phyloP scores from a whole-genome alignment of 495 filamentous ascomycete genomes.

The Tuber umbilicatum region DNA sequence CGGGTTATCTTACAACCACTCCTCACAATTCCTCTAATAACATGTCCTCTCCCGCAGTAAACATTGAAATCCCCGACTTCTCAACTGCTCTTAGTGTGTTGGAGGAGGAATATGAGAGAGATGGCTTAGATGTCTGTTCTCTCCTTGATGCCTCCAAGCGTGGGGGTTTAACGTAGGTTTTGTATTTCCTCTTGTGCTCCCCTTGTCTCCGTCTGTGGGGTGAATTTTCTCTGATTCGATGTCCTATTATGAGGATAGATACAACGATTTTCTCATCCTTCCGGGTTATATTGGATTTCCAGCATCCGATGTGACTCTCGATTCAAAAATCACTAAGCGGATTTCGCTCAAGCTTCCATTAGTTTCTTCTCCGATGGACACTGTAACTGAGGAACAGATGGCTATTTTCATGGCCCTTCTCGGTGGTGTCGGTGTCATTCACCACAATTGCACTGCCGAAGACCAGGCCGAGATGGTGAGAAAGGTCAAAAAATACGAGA shows the following conservation, averaged over 20 bases:
- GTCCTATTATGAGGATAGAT: constrained; percentile 35
- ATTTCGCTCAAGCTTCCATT: constrained; percentile 91
- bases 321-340: constrained; percentile 86
- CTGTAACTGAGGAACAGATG: constrained; percentile 98
- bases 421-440: constrained; percentile 92
- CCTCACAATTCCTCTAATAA: constrained; percentile 22
- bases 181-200: constrained; percentile 45
- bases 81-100: constrained; percentile 70
- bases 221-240: constrained; percentile 7
- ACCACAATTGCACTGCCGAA: constrained; percentile 95
- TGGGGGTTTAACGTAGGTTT: constrained; percentile 78
- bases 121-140: constrained; percentile 77
- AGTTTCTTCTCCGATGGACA: constrained; percentile 98
- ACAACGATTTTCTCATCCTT: constrained; percentile 58
- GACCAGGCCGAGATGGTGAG: constrained; percentile 97
- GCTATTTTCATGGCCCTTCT: constrained; percentile 97
- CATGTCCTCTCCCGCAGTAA: constrained; percentile 43
- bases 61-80: constrained; percentile 47
- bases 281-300: constrained; percentile 68
- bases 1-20: constrained; percentile 5
- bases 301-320: constrained; percentile 79
- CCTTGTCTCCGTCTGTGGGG: constrained; percentile 49
- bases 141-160: constrained; percentile 79
- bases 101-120: constrained; percentile 62
- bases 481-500: constrained; percentile 99